These are phyloP conservation scores for Aspergillus caelatus DNA, from an alignment of 2,329 filamentous ascomycete species.

Conservation along the genomic window DNA sequence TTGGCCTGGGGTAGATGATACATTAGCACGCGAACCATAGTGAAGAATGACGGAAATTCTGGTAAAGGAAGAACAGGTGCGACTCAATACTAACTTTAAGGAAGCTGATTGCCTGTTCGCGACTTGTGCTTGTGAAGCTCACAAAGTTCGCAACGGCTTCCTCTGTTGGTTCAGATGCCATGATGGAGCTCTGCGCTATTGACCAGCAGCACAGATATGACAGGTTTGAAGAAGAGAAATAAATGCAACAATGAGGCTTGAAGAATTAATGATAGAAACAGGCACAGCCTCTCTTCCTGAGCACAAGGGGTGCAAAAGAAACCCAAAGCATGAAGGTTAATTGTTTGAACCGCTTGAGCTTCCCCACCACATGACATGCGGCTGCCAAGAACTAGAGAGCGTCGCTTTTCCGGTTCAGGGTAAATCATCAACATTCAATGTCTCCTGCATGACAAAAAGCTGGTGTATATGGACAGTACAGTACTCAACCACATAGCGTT, in stretches of 20 bases:
- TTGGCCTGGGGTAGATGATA: constrained; percentile 39
- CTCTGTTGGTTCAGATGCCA: constrained; percentile 44
- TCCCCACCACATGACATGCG: constrained; percentile 26
- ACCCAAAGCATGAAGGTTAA: neutral
- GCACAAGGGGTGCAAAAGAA: neutral
- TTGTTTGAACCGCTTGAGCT: constrained; percentile 13
- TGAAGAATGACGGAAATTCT: neutral
- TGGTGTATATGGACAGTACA: neutral
- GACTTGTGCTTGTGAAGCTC: constrained; percentile 43
- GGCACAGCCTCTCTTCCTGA: neutral
- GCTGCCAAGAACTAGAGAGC: constrained; percentile 14
- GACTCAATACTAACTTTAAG: constrained; percentile 37
- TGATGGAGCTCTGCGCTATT: constrained; percentile 17
- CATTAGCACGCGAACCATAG: constrained; percentile 16
- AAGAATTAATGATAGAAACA: too few relatives aligned
- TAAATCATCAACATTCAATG: neutral
- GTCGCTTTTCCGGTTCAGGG: neutral
- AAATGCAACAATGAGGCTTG: neutral
- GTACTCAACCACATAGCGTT: neutral
- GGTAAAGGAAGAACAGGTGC: neutral
- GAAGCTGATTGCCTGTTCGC: constrained; percentile 44
- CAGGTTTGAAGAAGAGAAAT: neutral
- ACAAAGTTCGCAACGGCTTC: constrained; percentile 46
- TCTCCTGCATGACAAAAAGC: neutral
- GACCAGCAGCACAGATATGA: neutral